Conservation (phyloP, 2,329 filamentous ascomycete genomes). For the Coleophoma eucalyptorum region DNA sequence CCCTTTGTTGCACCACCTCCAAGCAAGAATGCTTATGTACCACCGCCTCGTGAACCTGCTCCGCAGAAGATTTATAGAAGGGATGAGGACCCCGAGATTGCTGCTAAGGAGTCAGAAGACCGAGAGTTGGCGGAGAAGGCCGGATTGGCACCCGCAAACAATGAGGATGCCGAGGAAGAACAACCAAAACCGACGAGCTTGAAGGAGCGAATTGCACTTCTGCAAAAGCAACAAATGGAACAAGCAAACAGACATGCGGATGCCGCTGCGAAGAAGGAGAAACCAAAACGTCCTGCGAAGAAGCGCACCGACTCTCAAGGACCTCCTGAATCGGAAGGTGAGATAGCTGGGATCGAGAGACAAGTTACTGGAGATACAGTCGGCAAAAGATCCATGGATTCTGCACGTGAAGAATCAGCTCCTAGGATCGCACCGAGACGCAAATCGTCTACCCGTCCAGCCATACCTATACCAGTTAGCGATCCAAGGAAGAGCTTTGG, state of each 20-base stretch:
- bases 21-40: constrained; percentile 86
- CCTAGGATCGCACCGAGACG: constrained; percentile 41
- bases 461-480: constrained; percentile 18
- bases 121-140: constrained; percentile 64
- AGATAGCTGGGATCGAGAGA: constrained; percentile 38
- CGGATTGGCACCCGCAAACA: constrained; percentile 49
- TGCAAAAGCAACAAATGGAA: constrained; percentile 92
- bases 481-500: constrained; percentile 36
- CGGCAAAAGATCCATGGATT: constrained; percentile 48
- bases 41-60: constrained; percentile 66
- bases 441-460: constrained; percentile 44
- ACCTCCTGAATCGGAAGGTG: constrained; percentile 29
- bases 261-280: constrained; percentile 76
- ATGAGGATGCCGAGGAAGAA: constrained; percentile 60
- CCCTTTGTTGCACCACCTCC: constrained; percentile 94
- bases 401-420: constrained; percentile 32
- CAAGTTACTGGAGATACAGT: constrained; percentile 42
- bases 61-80: constrained; percentile 76
- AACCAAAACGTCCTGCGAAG: constrained; percentile 76
- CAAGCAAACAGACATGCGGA: constrained; percentile 81
- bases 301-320: constrained; percentile 52
- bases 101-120: constrained; percentile 61
- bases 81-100: constrained; percentile 78
- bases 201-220: constrained; percentile 89
- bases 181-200: constrained; percentile 88